Percentiles rank a stretch among this genome's conserved stretches.
phyloP scores from a whole-genome alignment of 2,329 filamentous ascomycete species.

The Boeremia exigua region DNA sequence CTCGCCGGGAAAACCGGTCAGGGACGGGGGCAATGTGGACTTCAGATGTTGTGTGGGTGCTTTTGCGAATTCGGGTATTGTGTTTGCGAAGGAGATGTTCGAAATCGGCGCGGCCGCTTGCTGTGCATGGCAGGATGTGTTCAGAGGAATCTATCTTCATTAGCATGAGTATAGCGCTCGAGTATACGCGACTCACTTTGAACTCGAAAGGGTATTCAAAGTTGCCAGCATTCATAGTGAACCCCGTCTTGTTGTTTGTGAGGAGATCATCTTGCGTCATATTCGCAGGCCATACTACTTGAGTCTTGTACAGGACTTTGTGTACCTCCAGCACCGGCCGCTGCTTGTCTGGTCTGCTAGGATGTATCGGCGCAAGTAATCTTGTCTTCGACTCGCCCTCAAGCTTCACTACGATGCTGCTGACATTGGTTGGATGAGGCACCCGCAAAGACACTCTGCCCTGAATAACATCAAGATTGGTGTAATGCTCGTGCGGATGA shows the following conservation, averaged over 20 bases:
- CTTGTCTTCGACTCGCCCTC: slow-evolving; percentile 79
- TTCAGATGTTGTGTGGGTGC: slow-evolving; percentile 71
- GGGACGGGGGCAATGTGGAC: slow-evolving; percentile 83
- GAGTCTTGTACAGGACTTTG: slow-evolving; percentile 74
- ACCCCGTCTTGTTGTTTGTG: slow-evolving; percentile 53
- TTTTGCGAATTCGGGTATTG: slow-evolving; percentile 53
- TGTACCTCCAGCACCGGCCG: slow-evolving; percentile 58
- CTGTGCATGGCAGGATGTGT: slow-evolving; percentile 67
- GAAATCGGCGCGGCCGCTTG: slow-evolving; percentile 46
- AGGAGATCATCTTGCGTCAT: slow-evolving; percentile 47
- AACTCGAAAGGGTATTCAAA: slow-evolving; percentile 81
- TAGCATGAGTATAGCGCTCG: background rate
- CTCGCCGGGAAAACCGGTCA: slow-evolving; percentile 84
- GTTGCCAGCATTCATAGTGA: slow-evolving; percentile 69
- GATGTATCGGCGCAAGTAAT: slow-evolving; percentile 59
- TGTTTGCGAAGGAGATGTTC: slow-evolving; percentile 52
- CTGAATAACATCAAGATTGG: slow-evolving; percentile 76
- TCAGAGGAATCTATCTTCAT: slow-evolving; percentile 62
- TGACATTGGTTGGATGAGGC: slow-evolving; percentile 53
- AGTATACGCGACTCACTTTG: slow-evolving; percentile 62
- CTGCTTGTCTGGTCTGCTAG: slow-evolving; percentile 50
- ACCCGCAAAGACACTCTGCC: slow-evolving; percentile 60
- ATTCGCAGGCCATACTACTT: slow-evolving; percentile 73
- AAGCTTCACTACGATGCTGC: slow-evolving; percentile 75
- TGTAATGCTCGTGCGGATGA: slow-evolving; percentile 72